A percentile compares a stretch with the other conserved stretches of the same genome.
phyloP scores from a whole-genome alignment of 169 alveolate species.

The Plasmodium ovale region DNA sequence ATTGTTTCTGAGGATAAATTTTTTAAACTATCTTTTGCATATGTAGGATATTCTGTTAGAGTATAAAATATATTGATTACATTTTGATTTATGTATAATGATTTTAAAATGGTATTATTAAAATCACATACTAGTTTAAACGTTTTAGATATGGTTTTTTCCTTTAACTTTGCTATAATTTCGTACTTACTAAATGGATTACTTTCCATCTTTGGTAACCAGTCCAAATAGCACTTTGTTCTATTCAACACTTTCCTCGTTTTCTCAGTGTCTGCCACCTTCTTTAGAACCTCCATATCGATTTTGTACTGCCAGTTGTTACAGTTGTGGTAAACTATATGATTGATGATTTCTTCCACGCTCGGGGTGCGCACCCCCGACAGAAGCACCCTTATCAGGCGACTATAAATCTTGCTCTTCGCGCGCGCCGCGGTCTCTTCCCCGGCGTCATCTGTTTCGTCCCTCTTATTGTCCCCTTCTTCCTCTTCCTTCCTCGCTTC shows the following conservation, averaged over 20 bases:
- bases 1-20: not conserved
- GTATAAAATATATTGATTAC: conserved; percentile 14
- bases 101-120: conserved; percentile 42
- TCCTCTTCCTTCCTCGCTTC: not conserved
- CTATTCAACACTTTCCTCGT: conserved; percentile 27
- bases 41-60: not conserved
- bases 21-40: not conserved
- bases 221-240: conserved; percentile 36
- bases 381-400: conserved; percentile 19
- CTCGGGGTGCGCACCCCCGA: conserved; percentile 67
- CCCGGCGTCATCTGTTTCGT: not conserved
- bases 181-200: conserved; percentile 62
- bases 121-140: conserved; percentile 71
- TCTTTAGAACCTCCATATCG: conserved; percentile 22
- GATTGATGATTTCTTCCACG: conserved; percentile 37
- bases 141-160: conserved; percentile 52
- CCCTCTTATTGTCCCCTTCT: not conserved
- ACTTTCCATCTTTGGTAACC: conserved; percentile 65
- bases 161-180: conserved; percentile 48
- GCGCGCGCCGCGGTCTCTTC: not conserved
- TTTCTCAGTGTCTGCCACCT: conserved; percentile 14
- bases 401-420: not conserved
- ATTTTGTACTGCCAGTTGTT: conserved; percentile 61
- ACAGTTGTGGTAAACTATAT: conserved; percentile 50
- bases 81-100: conserved; percentile 67